Evolutionary conservation across 1,284 basidiomycete species (phyloP).

Genomic region (Ceratobasidium theobromae): DNA sequence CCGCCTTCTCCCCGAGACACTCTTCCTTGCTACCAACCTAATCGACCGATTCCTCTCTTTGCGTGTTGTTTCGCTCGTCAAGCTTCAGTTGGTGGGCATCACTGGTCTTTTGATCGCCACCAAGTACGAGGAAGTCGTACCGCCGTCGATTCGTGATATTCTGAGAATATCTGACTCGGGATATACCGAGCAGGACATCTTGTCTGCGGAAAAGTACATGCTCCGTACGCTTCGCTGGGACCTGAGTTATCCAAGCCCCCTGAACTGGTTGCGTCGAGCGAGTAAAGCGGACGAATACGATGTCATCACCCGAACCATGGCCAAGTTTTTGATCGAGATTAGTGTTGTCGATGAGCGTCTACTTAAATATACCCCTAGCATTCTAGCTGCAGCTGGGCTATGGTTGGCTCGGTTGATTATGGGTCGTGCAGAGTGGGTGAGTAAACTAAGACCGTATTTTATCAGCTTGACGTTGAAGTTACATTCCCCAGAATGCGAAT

Average conservation of each 20-base stretch:
- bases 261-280: conserved; percentile 87
- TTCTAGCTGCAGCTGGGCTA: conserved; percentile 85
- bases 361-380: conserved; percentile 77
- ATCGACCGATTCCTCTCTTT: conserved; percentile 95
- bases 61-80: conserved; percentile 86
- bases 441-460: too few species aligned
- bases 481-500: conserved; percentile 66
- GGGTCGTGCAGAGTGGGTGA: conserved; percentile 82
- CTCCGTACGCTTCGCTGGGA: conserved; percentile 92
- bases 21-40: conserved; percentile 93
- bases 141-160: conserved; percentile 87
- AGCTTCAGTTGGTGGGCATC: conserved; percentile 95
- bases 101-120: conserved; percentile 92
- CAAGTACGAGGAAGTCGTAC: conserved; percentile 95
- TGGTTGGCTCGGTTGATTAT: conserved; percentile 90
- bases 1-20: conserved; percentile 90
- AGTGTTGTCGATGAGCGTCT: conserved; percentile 87
- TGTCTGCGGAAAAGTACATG: conserved; percentile 92
- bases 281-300: conserved; percentile 98
- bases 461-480: not conserved
- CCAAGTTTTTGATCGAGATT: conserved; percentile 93
- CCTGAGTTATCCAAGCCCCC: conserved; percentile 88
- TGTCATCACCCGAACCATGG: conserved; percentile 79
- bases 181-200: conserved; percentile 84
- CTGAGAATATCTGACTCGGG: conserved; percentile 85